phyloP scores from a whole-genome alignment of 2,329 filamentous ascomycete genomes.

The Penicillium nordicum region DNA sequence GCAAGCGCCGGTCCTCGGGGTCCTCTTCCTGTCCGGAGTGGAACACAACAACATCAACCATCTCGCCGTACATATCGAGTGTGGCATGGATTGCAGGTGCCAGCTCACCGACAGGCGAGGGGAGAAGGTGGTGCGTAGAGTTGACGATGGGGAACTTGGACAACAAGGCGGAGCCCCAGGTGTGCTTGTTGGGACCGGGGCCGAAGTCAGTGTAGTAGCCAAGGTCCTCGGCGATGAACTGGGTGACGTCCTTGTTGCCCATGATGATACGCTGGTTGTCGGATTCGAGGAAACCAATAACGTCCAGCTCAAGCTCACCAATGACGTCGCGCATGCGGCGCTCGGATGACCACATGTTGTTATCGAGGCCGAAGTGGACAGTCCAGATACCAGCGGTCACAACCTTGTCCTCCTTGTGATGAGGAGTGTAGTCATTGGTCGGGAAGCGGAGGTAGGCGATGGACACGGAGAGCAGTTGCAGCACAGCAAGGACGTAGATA shows the following conservation, averaged over 20 bases:
- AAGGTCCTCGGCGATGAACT: constrained; percentile 90
- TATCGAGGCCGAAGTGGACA: constrained; percentile 95
- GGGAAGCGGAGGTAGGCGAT: constrained; percentile 89
- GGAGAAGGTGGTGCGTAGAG: constrained; percentile 91
- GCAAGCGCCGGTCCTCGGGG: constrained; percentile 80
- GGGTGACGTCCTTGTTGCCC: constrained; percentile 95
- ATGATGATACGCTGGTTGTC: constrained; percentile 98
- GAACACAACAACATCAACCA: constrained; percentile 95
- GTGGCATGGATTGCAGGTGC: constrained; percentile 97
- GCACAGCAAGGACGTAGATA: constrained; percentile 65
- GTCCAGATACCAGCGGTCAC: constrained; percentile 98
- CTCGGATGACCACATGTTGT: constrained; percentile 98
- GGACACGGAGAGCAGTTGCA: constrained; percentile 77
- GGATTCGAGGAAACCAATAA: constrained; percentile 88
- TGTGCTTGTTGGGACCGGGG: constrained; percentile 97
- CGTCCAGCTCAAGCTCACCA: constrained; percentile 93
- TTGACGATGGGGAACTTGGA: constrained; percentile 98
- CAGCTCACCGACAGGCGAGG: constrained; percentile 88
- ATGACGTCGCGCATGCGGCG: constrained; percentile 87
- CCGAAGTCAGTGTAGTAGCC: constrained; percentile 99
- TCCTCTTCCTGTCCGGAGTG: constrained; percentile 98
- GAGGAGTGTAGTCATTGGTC: constrained; percentile 83
- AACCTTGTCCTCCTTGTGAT: constrained; percentile 81
- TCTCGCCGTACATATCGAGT: constrained; percentile 82
- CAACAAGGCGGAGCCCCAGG: constrained; percentile 87